A percentile compares a stretch with the other conserved stretches of the same genome.
These are phyloP conservation scores for Vitis riparia DNA, from an alignment of 164 flowering plant genomes.

Conservation along the genomic window DNA sequence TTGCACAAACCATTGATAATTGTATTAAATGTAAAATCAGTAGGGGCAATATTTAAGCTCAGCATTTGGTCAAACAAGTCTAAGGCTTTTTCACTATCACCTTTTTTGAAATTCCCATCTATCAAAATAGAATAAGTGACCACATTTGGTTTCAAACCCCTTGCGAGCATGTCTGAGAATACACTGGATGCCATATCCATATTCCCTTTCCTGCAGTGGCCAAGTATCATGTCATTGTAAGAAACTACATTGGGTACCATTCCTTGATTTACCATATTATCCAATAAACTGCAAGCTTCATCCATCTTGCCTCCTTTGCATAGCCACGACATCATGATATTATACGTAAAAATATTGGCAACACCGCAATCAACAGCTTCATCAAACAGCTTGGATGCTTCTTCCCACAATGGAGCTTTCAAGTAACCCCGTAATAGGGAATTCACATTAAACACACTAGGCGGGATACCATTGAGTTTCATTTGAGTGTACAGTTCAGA, in stretches of 20 bases:
- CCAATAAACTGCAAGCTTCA: slow-evolving; percentile 54
- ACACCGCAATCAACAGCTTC: slow-evolving; percentile 55
- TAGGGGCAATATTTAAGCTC: slow-evolving; percentile 35
- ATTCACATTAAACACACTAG: slow-evolving; percentile 42
- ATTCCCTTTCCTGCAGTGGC: slow-evolving; percentile 49
- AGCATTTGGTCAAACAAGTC: slow-evolving; percentile 48
- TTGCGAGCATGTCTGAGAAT: slow-evolving; percentile 44
- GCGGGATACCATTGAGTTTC: slow-evolving; percentile 46
- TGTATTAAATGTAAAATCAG: slow-evolving; percentile 53
- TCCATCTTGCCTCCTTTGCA: slow-evolving; percentile 45
- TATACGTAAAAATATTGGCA: slow-evolving; percentile 55
- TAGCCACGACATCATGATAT: slow-evolving; percentile 46
- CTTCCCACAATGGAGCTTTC: slow-evolving; percentile 26
- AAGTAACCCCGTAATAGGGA: slow-evolving; percentile 53
- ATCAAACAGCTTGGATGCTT: slow-evolving; percentile 53
- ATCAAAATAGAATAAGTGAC: slow-evolving; percentile 58
- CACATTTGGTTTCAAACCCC: slow-evolving; percentile 50
- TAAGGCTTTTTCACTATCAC: slow-evolving; percentile 45
- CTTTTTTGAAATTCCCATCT: slow-evolving; percentile 60
- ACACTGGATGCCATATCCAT: slow-evolving; percentile 48
- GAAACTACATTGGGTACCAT: slow-evolving; percentile 51
- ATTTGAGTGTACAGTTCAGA: slow-evolving; percentile 53
- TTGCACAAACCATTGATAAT: slow-evolving; percentile 68
- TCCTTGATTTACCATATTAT: slow-evolving; percentile 52
- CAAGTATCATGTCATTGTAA: slow-evolving; percentile 62